A percentile compares a stretch with the other conserved stretches of the same genome.
Evolutionary conservation across 148 eudicot species (phyloP).

Genomic region (Silene uniflora): DNA sequence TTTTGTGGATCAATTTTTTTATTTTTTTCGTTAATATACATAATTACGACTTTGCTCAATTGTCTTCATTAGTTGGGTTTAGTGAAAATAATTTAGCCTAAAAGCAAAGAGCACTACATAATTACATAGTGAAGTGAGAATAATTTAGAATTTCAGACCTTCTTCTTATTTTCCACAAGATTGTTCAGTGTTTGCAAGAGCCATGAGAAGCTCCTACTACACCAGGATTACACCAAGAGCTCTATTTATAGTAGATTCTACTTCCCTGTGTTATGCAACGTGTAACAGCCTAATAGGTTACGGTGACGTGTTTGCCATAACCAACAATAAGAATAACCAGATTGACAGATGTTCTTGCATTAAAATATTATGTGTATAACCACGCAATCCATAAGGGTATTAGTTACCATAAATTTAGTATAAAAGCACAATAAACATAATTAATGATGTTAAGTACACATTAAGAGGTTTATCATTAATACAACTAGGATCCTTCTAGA

Average conservation of each 20-base stretch:
- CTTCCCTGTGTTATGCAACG: constrained; percentile 12
- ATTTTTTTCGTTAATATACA: too few relatives aligned
- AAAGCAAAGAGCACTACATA: background rate
- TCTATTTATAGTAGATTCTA: constrained; percentile 21
- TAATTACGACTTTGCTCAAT: too few relatives aligned
- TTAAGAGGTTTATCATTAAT: background rate
- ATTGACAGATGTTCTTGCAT: constrained; percentile 4
- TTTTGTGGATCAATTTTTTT: too few relatives aligned
- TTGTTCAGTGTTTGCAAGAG: constrained; percentile 19
- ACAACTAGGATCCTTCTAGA: background rate
- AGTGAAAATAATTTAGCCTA: background rate
- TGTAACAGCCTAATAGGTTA: background rate
- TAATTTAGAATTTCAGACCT: constrained; percentile 22
- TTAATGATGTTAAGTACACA: background rate
- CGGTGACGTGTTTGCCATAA: constrained; percentile 6
- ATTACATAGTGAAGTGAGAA: background rate
- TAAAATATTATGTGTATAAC: background rate
- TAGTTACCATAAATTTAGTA: background rate
- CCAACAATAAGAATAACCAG: background rate
- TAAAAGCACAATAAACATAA: background rate
- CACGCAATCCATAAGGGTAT: constrained; percentile 5
- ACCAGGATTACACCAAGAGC: constrained; percentile 25
- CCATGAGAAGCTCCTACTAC: constrained; percentile 27
- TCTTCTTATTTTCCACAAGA: constrained; percentile 17
- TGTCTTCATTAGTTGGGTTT: too few relatives aligned